Percentiles rank a stretch among this genome's conserved stretches.
Conservation (phyloP, 176 grass and related monocot species). For the Aegilops bicornis region DNA sequence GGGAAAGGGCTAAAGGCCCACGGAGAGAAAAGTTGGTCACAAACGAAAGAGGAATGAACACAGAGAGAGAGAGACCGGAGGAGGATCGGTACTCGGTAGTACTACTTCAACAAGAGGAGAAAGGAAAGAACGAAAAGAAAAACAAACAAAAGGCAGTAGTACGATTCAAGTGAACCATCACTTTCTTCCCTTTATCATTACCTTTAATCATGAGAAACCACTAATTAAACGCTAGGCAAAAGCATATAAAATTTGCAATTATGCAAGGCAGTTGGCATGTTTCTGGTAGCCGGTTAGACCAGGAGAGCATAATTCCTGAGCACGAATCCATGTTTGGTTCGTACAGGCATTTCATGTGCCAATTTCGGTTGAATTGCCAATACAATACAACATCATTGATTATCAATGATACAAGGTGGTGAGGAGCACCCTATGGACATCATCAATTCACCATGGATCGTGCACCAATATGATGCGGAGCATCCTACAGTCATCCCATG, state of each 20-base stretch:
- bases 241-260: not conserved
- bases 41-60: not conserved
- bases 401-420: not conserved
- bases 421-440: not conserved
- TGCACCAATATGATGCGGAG: no score
- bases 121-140: not conserved
- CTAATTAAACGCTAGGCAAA: slow-evolving; percentile 27
- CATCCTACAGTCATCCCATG: no score
- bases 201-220: slow-evolving; percentile 36
- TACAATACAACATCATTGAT: not conserved
- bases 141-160: slow-evolving; percentile 10
- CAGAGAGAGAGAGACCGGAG: not conserved
- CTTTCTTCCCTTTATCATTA: slow-evolving; percentile 43
- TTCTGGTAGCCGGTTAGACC: slow-evolving; percentile 30
- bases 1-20: not conserved
- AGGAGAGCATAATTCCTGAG: slow-evolving; percentile 8
- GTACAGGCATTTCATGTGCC: not conserved
- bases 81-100: not conserved
- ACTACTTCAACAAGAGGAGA: slow-evolving; percentile 15
- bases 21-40: not conserved
- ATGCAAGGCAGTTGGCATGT: not conserved
- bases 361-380: not conserved
- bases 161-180: slow-evolving; percentile 46
- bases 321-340: not conserved
- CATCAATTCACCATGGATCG: no score